Percentiles rank a stretch among this genome's conserved stretches.
These are phyloP conservation scores for Peronospora tabacina DNA, from an alignment of 352 stramenopile genomes.

Conservation along the genomic window DNA sequence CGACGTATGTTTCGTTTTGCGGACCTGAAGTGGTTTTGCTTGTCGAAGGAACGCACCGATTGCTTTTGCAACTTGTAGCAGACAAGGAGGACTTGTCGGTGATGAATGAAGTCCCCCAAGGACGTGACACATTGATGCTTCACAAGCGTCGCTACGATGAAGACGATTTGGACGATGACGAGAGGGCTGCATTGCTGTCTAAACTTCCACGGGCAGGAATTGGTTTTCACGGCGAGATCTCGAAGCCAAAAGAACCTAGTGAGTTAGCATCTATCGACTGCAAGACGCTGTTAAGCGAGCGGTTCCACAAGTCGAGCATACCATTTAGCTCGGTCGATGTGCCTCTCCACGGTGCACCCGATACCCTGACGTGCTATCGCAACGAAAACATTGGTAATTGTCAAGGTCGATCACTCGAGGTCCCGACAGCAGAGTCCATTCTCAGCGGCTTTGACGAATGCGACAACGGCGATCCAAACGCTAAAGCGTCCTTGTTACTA, in stretches of 20 bases:
- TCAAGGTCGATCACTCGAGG: conserved; percentile 34
- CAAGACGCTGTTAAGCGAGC: conserved; percentile 44
- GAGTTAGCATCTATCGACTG: conserved; percentile 43
- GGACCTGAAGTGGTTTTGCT: conserved; percentile 41
- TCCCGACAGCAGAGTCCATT: conserved; percentile 68
- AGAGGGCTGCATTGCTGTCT: conserved; percentile 48
- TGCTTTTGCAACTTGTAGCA: conserved; percentile 35
- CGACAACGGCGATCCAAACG: conserved; percentile 67
- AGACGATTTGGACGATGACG: conserved; percentile 43
- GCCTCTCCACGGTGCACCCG: conserved; percentile 36
- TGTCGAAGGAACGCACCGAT: conserved; percentile 45
- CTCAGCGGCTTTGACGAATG: conserved; percentile 77
- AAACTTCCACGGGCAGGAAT: conserved; percentile 69
- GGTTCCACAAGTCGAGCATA: conserved; percentile 76
- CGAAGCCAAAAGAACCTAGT: conserved; percentile 41
- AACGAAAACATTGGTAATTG: conserved; percentile 24
- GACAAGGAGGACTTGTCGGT: conserved; percentile 7
- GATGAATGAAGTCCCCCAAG: not conserved
- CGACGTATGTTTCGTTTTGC: conserved; percentile 46
- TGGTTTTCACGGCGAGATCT: conserved; percentile 67
- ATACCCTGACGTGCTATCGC: conserved; percentile 24
- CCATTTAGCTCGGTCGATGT: conserved; percentile 67
- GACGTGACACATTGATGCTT: conserved; percentile 6
- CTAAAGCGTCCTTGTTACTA: conserved; percentile 47
- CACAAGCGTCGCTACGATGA: conserved; percentile 56